A percentile compares a stretch with the other conserved stretches of the same genome.
Conservation (phyloP, 495 filamentous ascomycete genomes). For the Tuber calosporum region DNA sequence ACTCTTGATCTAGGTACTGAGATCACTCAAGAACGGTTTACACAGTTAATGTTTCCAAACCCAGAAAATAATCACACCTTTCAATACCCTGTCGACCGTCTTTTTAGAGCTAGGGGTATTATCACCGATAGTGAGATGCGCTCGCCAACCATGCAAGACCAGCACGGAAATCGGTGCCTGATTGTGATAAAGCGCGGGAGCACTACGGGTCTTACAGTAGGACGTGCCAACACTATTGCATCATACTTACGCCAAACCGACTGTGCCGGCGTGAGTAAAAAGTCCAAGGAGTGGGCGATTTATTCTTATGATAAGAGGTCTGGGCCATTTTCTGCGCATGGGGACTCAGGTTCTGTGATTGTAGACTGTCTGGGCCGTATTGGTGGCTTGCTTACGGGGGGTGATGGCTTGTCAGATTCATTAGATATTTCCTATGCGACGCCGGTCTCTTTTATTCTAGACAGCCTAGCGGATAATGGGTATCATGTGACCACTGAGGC, state of each 20-base stretch:
- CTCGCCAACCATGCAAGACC: neutral
- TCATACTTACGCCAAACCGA: neutral
- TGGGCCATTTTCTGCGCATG: too few relatives aligned
- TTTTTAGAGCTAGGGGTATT: neutral
- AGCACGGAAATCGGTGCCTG: neutral
- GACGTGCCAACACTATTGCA: neutral
- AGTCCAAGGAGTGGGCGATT: too few relatives aligned
- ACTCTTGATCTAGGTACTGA: neutral
- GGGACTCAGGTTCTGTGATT: too few relatives aligned
- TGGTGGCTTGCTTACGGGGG: too few relatives aligned
- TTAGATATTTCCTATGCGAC: neutral
- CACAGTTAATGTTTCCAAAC: neutral
- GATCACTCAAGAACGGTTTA: neutral
- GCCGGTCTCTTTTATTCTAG: neutral
- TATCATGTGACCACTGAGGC: too few relatives aligned
- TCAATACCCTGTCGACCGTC: neutral
- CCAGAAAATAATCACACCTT: neutral
- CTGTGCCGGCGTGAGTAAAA: too few relatives aligned
- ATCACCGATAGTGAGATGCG: neutral
- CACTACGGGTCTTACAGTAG: neutral
- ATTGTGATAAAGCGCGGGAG: neutral
- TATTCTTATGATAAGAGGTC: too few relatives aligned
- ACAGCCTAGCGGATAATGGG: too few relatives aligned
- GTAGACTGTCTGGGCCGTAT: too few relatives aligned
- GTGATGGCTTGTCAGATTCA: too few relatives aligned